A percentile compares a stretch with the other conserved stretches of the same genome.
phyloP scores from a whole-genome alignment of 441 rosid genomes.

The Cnidoscolus chayamansa region DNA sequence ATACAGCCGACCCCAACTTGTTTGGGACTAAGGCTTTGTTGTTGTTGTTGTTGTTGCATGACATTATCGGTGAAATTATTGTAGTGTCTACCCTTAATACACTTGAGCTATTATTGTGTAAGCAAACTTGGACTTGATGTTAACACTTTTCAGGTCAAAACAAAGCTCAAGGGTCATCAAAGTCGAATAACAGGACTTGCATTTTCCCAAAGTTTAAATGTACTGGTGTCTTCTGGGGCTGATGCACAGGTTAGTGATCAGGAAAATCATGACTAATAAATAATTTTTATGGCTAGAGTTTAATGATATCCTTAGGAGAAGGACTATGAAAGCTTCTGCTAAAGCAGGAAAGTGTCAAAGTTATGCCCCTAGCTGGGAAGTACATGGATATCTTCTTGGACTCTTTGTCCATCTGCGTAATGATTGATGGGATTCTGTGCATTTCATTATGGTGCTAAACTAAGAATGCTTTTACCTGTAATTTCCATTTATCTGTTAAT shows the following conservation, averaged over 20 bases:
- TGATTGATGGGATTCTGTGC: not conserved
- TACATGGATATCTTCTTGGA: no score
- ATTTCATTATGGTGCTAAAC: not conserved
- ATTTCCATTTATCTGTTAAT: not conserved
- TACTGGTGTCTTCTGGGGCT: slow-evolving; percentile 72
- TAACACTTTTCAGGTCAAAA: slow-evolving; percentile 58
- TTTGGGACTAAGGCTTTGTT: no score
- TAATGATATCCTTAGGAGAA: not conserved
- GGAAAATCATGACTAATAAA: not conserved
- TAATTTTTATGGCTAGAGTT: not conserved
- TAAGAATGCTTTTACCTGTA: not conserved
- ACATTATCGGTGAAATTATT: slow-evolving; percentile 6
- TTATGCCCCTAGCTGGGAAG: no score
- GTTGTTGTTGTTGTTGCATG: no score
- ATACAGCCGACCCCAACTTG: no score
- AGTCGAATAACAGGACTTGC: slow-evolving; percentile 74
- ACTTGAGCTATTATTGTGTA: not conserved
- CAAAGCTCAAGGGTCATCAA: slow-evolving; percentile 79
- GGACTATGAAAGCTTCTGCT: not conserved
- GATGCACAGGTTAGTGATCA: slow-evolving; percentile 62
- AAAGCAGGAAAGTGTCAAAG: no score
- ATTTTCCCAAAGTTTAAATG: slow-evolving; percentile 58
- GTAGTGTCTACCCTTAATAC: not conserved
- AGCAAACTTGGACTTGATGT: slow-evolving; percentile 12
- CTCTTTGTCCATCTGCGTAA: not conserved